These are phyloP conservation scores for Rosa persica DNA, from an alignment of 306 rosid genomes.

Conservation along the genomic window DNA sequence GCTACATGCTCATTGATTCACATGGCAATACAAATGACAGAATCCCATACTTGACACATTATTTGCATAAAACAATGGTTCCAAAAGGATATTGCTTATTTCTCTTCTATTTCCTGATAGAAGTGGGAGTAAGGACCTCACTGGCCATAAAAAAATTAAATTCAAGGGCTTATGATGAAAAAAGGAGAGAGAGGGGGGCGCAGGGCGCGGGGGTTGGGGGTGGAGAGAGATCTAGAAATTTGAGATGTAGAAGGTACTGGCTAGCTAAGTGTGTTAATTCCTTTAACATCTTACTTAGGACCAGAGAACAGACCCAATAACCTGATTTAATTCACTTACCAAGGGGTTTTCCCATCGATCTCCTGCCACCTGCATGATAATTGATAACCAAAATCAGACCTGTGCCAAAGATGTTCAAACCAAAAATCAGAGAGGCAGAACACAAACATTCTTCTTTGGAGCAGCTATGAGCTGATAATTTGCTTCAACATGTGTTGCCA, in stretches of 20 bases:
- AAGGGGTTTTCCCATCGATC: slow-evolving; percentile 77
- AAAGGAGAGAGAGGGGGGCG: neutral
- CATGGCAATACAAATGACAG: slow-evolving; percentile 3
- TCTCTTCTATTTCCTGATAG: neutral
- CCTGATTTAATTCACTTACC: slow-evolving; percentile 52
- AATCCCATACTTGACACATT: neutral
- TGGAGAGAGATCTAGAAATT: neutral
- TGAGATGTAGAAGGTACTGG: neutral
- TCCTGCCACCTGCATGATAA: slow-evolving; percentile 67
- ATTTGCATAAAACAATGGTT: neutral
- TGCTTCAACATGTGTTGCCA: slow-evolving; percentile 84
- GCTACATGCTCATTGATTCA: neutral
- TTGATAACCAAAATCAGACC: slow-evolving; percentile 34
- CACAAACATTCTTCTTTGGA: slow-evolving; percentile 74
- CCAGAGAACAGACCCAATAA: neutral
- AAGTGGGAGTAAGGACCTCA: neutral
- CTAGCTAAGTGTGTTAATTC: neutral
- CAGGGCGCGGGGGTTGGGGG: too few relatives aligned
- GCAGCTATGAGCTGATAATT: slow-evolving; percentile 69
- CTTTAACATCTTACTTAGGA: neutral
- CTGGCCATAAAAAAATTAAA: neutral
- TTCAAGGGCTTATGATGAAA: neutral
- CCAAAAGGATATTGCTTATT: too few relatives aligned
- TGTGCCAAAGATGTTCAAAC: slow-evolving; percentile 6
- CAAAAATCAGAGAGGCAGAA: slow-evolving; percentile 23